phyloP scores from a whole-genome alignment of 2,329 filamentous ascomycete genomes.

The Lizonia empirigonia region DNA sequence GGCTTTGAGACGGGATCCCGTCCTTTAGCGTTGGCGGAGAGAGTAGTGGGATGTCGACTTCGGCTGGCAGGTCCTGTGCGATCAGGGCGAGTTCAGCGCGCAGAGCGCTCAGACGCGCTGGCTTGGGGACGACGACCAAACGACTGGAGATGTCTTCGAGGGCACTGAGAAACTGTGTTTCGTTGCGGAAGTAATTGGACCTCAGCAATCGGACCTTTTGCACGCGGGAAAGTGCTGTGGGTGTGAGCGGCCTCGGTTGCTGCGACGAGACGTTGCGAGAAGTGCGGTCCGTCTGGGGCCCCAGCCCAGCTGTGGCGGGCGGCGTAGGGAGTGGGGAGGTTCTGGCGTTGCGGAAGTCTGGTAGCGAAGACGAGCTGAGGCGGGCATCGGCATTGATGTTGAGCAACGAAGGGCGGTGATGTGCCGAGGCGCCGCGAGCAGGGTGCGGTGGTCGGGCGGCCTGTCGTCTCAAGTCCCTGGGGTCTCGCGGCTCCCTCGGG shows the following conservation, averaged over 20 bases:
- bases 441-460: conserved; percentile 29
- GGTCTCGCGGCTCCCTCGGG: conserved; percentile 29
- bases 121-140: conserved; percentile 81
- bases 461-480: conserved; percentile 40
- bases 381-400: conserved; percentile 65
- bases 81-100: conserved; percentile 81
- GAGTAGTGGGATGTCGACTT: conserved; percentile 82
- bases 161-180: conserved; percentile 80
- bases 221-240: conserved; percentile 65
- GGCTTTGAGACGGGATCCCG: conserved; percentile 74
- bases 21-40: conserved; percentile 76
- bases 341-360: conserved; percentile 62
- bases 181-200: conserved; percentile 81
- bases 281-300: conserved; percentile 43
- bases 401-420: conserved; percentile 56
- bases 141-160: conserved; percentile 84
- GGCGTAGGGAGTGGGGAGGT: conserved; percentile 48
- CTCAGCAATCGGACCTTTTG: conserved; percentile 76
- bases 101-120: conserved; percentile 78
- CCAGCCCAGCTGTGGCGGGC: conserved; percentile 49
- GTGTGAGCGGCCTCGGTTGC: conserved; percentile 60
- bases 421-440: conserved; percentile 33
- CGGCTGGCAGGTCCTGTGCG: conserved; percentile 78
- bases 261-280: conserved; percentile 61
- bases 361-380: conserved; percentile 71